These are phyloP conservation scores for Voacanga thouarsii DNA, from an alignment of 257 asterid species.

Conservation along the genomic window DNA sequence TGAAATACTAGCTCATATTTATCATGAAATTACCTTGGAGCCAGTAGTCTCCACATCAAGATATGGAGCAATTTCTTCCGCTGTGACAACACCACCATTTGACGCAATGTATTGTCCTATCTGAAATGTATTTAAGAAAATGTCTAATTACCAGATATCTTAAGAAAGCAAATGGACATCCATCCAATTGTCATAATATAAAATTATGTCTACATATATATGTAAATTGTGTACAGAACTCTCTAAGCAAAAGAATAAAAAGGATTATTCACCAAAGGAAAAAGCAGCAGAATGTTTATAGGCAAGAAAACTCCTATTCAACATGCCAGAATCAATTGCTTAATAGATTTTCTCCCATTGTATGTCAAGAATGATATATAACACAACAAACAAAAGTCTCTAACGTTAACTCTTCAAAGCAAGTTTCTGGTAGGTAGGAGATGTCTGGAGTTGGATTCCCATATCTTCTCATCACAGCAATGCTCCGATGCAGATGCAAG, in stretches of 20 bases:
- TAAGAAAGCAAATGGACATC: background rate
- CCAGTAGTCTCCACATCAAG: constrained; percentile 71
- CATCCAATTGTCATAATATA: background rate
- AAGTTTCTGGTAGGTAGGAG: constrained; percentile 1
- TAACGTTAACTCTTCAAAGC: background rate
- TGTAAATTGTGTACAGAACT: background rate
- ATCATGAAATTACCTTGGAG: constrained; percentile 42
- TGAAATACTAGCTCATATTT: constrained; percentile 2
- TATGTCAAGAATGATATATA: background rate
- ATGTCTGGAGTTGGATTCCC: background rate
- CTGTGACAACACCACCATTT: constrained; percentile 95
- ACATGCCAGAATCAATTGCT: background rate
- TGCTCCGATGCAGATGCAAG: background rate
- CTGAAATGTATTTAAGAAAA: constrained; percentile 38
- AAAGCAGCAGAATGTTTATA: background rate
- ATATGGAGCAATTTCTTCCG: constrained; percentile 97
- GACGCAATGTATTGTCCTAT: constrained; percentile 86
- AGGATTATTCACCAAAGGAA: background rate
- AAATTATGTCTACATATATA: background rate
- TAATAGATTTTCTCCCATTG: background rate
- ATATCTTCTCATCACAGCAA: background rate
- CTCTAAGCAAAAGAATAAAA: background rate
- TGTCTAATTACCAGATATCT: background rate
- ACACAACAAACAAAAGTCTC: background rate
- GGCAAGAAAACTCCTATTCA: background rate